Base-by-base conservation (phyloP, 768 basidiomycete species). In the Leccinum fibrillosum region DNA sequence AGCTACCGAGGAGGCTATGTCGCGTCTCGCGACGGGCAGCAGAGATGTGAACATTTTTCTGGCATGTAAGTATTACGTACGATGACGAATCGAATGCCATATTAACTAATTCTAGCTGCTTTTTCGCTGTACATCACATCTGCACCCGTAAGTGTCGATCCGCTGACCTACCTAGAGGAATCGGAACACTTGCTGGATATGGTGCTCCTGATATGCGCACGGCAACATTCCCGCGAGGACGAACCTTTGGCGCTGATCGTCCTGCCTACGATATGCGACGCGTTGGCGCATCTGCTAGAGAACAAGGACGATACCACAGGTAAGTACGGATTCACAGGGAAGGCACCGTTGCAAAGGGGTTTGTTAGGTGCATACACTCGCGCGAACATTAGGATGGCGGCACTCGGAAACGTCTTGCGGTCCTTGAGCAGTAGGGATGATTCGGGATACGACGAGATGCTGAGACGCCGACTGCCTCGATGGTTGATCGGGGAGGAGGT, bases 181-280 rank as follows among this genome's bases (percentile, higher is more conserved):
- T 57, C 68, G 57, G 74, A 81, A 48, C 77, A 80, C 64, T 66
- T 90, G 53, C 70, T 80, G 28, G 81, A 84, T 54, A 69, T 75
- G 1, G 64, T 84, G 5, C 62, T 85, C 6, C 69, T 82, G 37
- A 79, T 84, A 35, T 64, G 83, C 32, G 73, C 77, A n/a, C 74
- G 70, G 25, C 70, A 80, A 44, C 78, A 79, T 55, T 34, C 69
- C n/a, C 76, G 69, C 26, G 79, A 81, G 35, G 78, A 83, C 28
- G 81, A 81, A 57, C 72, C 80, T 2, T 71, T 87, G 25, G 81
- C 81, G 10, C 62, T 86, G 48, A 62, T 85, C 28, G 70, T 80
- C 10, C 76, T 76, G 50, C 78, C 83, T 9, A 68, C 72, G 15
- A 69, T 90, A 54, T 88, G 83, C 59, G 61, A 66, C 32, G 85